Evolutionary conservation across 2,329 filamentous ascomycete species (phyloP), one percentile per base, ranked within the genome.

Genomic region (Clonostachys sp.): DNA sequence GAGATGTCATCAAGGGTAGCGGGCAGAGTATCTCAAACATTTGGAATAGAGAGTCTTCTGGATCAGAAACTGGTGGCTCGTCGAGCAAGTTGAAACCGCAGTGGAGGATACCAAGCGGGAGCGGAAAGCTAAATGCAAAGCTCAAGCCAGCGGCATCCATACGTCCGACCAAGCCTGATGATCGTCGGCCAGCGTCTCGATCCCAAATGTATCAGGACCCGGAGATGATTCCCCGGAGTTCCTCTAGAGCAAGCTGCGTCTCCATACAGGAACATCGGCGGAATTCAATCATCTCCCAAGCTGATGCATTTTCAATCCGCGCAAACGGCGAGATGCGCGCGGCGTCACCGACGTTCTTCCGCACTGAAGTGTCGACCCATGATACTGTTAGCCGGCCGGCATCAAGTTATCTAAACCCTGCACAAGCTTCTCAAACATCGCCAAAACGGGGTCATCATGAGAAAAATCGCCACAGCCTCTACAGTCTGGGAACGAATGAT

Each of bases 401-500:
- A 10, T 9, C 52, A 45, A 45, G 18, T 20, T 45, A 44, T 16
- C 41, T 30, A 41, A 33, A 20, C 41, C 41, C 40, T 4, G 16
- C 7, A 5, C n/a, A n/a, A 20, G 2, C 14, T 14, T 12, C n/a
- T 9, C 8, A 17, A 43, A 24, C 41, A 42, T 24, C 53, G 6
- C 47, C 53, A 17, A 48, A 46, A 6, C 41, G 50, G 17, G 35
- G 47, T 12, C 47, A 48, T 18, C 61, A 61, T 43, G 55, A 55
- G 24, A 30, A 30, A 13, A 63, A 73, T 48, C 67, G 70, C 1
- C 71, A 73, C 3, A 86, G 81, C 52, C 75, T 85, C 14, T 84
- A 84, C 57, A 86, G 80, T 5, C 61, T 84, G 4, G 72, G 71
- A 17, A 78, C 79, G 0, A 78, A 75, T 51, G 75, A 72, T 45